Evolutionary conservation across 1,284 basidiomycete genomes (phyloP).

Genomic region (Moesziomyces globuligerus): DNA sequence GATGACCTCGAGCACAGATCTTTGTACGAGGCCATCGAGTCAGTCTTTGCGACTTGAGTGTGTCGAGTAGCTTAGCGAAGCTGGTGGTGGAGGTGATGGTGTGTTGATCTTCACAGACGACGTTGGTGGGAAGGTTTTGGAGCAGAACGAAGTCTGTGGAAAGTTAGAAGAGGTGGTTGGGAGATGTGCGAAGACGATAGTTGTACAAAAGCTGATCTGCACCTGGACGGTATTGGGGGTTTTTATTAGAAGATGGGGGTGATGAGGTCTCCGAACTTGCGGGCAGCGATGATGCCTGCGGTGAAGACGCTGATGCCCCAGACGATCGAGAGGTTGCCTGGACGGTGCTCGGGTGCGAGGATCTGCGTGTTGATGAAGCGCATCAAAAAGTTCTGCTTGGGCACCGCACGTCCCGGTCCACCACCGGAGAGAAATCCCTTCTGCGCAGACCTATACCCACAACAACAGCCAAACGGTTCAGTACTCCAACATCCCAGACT

Average conservation of each 20-base stretch:
- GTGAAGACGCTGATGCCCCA: constrained; percentile 61
- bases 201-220: constrained; percentile 6
- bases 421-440: constrained; percentile 40
- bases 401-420: constrained; percentile 5
- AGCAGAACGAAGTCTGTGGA: too few relatives aligned
- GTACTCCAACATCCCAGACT: not conserved
- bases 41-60: too few relatives aligned
- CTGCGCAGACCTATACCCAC: constrained; percentile 38
- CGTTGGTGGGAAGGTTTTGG: too few relatives aligned
- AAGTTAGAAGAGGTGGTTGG: too few relatives aligned
- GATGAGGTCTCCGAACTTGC: constrained; percentile 57
- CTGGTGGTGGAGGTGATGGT: too few relatives aligned
- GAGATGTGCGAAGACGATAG: too few relatives aligned
- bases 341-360: constrained; percentile 58
- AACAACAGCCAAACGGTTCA: not conserved
- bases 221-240: too few relatives aligned
- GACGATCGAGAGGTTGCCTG: constrained; percentile 58
- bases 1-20: too few relatives aligned
- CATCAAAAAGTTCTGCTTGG: constrained; percentile 45
- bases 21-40: too few relatives aligned
- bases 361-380: constrained; percentile 57
- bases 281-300: constrained; percentile 52
- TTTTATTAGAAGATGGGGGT: constrained; percentile 53
- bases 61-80: too few relatives aligned
- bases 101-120: too few relatives aligned